A percentile compares a stretch with the other conserved stretches of the same genome.
These are phyloP conservation scores for Candida quercuum DNA, from an alignment of 805 yeast species.

Conservation along the genomic window DNA sequence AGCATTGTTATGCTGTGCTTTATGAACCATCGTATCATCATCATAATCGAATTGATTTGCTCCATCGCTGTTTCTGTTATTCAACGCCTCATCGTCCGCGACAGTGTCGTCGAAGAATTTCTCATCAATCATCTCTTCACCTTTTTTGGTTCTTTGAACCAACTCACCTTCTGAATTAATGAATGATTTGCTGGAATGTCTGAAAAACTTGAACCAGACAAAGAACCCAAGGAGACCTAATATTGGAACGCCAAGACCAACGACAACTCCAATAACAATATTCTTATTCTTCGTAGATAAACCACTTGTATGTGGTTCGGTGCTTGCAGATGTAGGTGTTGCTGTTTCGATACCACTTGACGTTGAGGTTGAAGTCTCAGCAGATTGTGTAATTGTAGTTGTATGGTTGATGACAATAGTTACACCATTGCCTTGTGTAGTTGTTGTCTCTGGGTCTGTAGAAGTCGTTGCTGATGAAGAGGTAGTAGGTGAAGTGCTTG, in stretches of 20 bases:
- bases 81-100: slow-evolving; percentile 7
- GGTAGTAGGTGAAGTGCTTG: slow-evolving; percentile 1
- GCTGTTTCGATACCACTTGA: slow-evolving; percentile 11
- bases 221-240: slow-evolving; percentile 20
- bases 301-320: slow-evolving; percentile 25
- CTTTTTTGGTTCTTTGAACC: slow-evolving; percentile 10
- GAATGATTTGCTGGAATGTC: slow-evolving; percentile 12
- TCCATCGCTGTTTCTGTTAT: neutral
- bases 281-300: slow-evolving; percentile 40
- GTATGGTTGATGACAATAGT: slow-evolving; percentile 19
- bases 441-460: slow-evolving; percentile 4
- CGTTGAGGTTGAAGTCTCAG: slow-evolving; percentile 26
- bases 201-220: slow-evolving; percentile 9
- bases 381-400: slow-evolving; percentile 16
- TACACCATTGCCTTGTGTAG: slow-evolving; percentile 6
- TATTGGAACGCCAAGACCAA: slow-evolving; percentile 64
- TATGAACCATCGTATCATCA: slow-evolving; percentile 16
- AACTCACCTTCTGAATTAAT: slow-evolving; percentile 25
- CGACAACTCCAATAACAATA: slow-evolving; percentile 61
- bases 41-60: slow-evolving; percentile 7
- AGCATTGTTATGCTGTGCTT: slow-evolving; percentile 1
- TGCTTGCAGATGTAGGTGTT: slow-evolving; percentile 14
- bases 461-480: neutral
- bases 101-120: slow-evolving; percentile 23
- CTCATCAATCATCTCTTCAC: slow-evolving; percentile 24